Conservation (phyloP, 1,284 basidiomycete species). For the Hypsizygus ulmarius region DNA sequence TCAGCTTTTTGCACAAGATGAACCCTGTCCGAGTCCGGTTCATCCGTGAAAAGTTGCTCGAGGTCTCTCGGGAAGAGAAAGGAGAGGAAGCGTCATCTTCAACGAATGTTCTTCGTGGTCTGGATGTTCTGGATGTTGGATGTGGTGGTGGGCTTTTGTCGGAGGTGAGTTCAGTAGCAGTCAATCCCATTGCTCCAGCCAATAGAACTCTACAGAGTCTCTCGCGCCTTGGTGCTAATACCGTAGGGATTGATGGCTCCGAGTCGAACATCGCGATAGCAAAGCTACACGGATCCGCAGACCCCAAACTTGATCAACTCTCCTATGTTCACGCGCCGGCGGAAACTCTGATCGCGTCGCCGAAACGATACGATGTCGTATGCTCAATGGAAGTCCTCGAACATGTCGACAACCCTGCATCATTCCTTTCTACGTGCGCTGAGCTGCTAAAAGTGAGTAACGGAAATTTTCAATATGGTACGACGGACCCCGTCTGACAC, state of each 20-base stretch:
- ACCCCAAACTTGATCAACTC: slow-evolving; percentile 53
- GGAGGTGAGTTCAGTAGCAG: slow-evolving; percentile 55
- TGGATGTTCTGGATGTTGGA: slow-evolving; percentile 82
- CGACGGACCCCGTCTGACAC: slow-evolving; percentile 5
- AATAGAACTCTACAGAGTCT: slow-evolving; percentile 57
- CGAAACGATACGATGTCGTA: slow-evolving; percentile 83
- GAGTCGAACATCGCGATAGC: slow-evolving; percentile 87
- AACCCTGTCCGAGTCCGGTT: slow-evolving; percentile 90
- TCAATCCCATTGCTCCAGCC: not conserved
- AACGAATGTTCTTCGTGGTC: slow-evolving; percentile 36
- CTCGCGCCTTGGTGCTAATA: slow-evolving; percentile 83
- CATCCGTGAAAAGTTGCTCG: slow-evolving; percentile 76
- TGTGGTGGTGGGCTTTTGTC: slow-evolving; percentile 95
- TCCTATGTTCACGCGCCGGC: slow-evolving; percentile 79
- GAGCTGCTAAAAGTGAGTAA: slow-evolving; percentile 77
- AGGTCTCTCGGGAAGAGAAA: slow-evolving; percentile 47
- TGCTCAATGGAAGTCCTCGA: slow-evolving; percentile 99
- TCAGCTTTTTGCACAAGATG: slow-evolving; percentile 90
- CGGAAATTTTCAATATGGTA: not conserved
- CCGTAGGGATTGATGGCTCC: slow-evolving; percentile 90
- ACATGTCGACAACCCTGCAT: slow-evolving; percentile 90
- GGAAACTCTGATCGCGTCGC: slow-evolving; percentile 65
- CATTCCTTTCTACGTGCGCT: slow-evolving; percentile 81
- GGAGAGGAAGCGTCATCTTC: slow-evolving; percentile 32
- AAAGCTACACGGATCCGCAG: slow-evolving; percentile 75